A percentile compares a stretch with the other conserved stretches of the same genome.
These are phyloP conservation scores for Pleurozium schreberi DNA, from an alignment of 225 moss, liverwort and hornwort species.

Conservation along the genomic window DNA sequence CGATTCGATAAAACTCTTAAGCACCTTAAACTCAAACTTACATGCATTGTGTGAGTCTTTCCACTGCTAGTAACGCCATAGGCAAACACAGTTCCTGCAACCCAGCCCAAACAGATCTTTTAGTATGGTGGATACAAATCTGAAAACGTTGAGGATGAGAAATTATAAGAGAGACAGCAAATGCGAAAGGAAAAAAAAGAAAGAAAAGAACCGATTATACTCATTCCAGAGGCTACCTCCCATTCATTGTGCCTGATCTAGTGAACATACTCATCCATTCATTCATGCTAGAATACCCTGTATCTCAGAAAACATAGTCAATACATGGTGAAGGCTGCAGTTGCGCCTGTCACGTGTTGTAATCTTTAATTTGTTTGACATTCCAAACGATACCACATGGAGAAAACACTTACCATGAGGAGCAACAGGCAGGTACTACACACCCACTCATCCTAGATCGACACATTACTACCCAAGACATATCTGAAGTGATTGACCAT, in stretches of 20 bases:
- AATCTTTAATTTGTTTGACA: background rate
- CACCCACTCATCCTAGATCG: background rate
- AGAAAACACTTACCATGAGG: background rate
- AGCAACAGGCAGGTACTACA: background rate
- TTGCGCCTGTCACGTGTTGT: background rate
- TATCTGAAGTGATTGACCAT: background rate
- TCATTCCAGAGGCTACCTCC: background rate
- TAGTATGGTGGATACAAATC: background rate
- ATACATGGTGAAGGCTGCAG: background rate
- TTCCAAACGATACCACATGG: background rate
- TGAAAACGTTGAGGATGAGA: background rate
- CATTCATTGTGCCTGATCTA: background rate
- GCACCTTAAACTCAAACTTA: slow-evolving; percentile 25
- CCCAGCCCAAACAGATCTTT: background rate
- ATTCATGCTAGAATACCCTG: background rate
- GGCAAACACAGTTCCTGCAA: slow-evolving; percentile 88
- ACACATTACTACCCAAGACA: background rate
- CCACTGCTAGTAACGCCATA: slow-evolving; percentile 99
- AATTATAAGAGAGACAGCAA: background rate
- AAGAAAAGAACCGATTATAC: background rate
- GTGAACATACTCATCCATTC: background rate
- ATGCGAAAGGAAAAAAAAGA: background rate
- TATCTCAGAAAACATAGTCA: background rate
- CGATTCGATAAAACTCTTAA: background rate
- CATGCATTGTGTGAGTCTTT: slow-evolving; percentile 99